Conservation (phyloP, 2,329 filamentous ascomycete species). For the Westerdykella ornata region DNA sequence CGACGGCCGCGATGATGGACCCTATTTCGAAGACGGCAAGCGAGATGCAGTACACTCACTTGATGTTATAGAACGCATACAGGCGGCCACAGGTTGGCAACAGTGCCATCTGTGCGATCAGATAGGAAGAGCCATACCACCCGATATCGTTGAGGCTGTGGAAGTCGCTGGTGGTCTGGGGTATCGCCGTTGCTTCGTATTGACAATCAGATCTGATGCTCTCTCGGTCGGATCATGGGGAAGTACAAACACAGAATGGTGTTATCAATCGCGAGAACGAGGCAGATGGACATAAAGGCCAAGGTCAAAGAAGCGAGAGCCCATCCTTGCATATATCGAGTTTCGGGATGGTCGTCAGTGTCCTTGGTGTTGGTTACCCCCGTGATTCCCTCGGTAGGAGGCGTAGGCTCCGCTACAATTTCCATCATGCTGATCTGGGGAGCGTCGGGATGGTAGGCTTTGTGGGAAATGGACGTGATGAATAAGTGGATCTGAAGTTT, state of each 20-base stretch:
- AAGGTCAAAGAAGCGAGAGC: too few relatives aligned
- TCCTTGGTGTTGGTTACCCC: too few relatives aligned
- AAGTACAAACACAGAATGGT: not conserved
- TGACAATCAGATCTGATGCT: too few relatives aligned
- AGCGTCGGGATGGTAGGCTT: too few relatives aligned
- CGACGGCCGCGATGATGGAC: conserved; percentile 44
- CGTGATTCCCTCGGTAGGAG: too few relatives aligned
- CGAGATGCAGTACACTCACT: conserved; percentile 23
- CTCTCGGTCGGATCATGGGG: too few relatives aligned
- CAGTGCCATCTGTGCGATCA: conserved; percentile 13
- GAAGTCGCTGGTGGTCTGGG: conserved; percentile 27
- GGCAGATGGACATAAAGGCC: not conserved
- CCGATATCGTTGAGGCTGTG: conserved; percentile 25
- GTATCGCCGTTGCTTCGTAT: conserved; percentile 15
- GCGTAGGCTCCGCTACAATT: too few relatives aligned
- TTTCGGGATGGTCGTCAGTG: too few relatives aligned
- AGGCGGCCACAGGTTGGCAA: conserved; percentile 35
- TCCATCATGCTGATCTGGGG: too few relatives aligned
- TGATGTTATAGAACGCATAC: conserved; percentile 39
- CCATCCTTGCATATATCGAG: too few relatives aligned
- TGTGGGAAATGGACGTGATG: too few relatives aligned
- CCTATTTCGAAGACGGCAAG: conserved; percentile 43
- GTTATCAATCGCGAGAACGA: not conserved
- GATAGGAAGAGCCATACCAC: conserved; percentile 24
- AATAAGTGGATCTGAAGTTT: too few relatives aligned